phyloP scores from a whole-genome alignment of 2,329 filamentous ascomycete species.

The Gaeumannomyces tritici region DNA sequence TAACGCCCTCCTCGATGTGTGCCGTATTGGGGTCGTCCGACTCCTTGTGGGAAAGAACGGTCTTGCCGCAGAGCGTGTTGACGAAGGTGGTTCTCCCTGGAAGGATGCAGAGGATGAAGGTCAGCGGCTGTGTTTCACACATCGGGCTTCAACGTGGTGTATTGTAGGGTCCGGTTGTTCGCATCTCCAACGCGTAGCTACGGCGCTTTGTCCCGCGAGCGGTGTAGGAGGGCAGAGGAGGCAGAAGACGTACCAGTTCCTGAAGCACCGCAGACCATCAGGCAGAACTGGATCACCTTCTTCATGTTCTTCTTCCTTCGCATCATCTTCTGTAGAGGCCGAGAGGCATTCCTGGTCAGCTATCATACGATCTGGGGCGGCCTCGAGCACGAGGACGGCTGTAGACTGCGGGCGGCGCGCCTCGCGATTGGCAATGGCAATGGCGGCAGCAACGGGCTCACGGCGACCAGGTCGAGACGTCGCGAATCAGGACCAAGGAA shows the following conservation, averaged over 20 bases:
- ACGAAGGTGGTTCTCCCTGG: constrained; percentile 95
- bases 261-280: constrained; percentile 99
- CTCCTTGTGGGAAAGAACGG: constrained; percentile 84
- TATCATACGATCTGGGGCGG: background rate
- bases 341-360: constrained; percentile 15
- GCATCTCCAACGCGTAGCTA: background rate
- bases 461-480: background rate
- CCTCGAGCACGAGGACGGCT: background rate
- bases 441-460: too few species aligned
- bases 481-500: background rate
- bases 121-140: background rate
- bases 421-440: background rate
- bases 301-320: constrained; percentile 99
- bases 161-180: background rate
- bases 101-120: background rate
- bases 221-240: constrained; percentile 4
- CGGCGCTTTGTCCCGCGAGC: background rate
- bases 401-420: background rate
- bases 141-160: background rate
- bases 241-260: constrained; percentile 69
- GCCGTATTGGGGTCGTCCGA: constrained; percentile 81
- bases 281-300: constrained; percentile 99
- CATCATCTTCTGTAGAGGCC: constrained; percentile 67
- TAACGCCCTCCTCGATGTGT: constrained; percentile 91
- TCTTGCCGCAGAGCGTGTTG: constrained; percentile 96